These are phyloP conservation scores for Fusarium hostae DNA, from an alignment of 2,329 filamentous ascomycete species.

Conservation along the genomic window DNA sequence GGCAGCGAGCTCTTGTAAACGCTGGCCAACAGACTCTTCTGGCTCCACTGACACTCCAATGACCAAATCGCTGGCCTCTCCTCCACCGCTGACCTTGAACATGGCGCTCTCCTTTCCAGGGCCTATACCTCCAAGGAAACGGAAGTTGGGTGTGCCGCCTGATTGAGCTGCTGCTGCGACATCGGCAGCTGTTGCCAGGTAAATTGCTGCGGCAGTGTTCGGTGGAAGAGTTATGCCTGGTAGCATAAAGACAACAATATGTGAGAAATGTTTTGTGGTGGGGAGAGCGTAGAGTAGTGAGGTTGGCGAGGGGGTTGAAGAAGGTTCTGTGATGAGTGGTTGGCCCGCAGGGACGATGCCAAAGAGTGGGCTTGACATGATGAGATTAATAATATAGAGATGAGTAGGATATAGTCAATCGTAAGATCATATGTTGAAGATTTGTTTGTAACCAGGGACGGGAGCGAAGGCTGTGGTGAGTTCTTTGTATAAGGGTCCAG, in stretches of 20 bases:
- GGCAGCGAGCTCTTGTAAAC: constrained; percentile 69
- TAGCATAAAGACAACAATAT: constrained; percentile 89
- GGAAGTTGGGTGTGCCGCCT: constrained; percentile 70
- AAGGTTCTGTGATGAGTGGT: constrained; percentile 65
- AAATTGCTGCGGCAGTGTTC: constrained; percentile 87
- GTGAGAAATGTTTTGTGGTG: constrained; percentile 70
- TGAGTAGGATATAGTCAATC: neutral
- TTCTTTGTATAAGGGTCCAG: constrained; percentile 1
- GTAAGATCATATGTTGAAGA: neutral
- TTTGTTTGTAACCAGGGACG: neutral
- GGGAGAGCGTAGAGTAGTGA: constrained; percentile 67
- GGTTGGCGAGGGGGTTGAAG: constrained; percentile 62
- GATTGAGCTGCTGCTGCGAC: constrained; percentile 53
- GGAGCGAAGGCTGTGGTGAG: neutral
- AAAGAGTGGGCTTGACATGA: constrained; percentile 56
- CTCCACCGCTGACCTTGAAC: constrained; percentile 74
- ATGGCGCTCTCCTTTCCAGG: constrained; percentile 92
- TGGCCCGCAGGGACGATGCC: constrained; percentile 71
- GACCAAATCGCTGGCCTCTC: constrained; percentile 63
- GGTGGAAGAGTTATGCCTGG: constrained; percentile 79
- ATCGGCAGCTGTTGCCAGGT: constrained; percentile 70
- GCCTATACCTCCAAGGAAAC: constrained; percentile 88
- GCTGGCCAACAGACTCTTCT: constrained; percentile 74
- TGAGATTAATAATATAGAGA: neutral
- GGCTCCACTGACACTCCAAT: constrained; percentile 87